A percentile compares a stretch with the other conserved stretches of the same genome.
Evolutionary conservation across 2,329 filamentous ascomycete genomes (phyloP).

Genomic region (Rachicladosporium sp.): DNA sequence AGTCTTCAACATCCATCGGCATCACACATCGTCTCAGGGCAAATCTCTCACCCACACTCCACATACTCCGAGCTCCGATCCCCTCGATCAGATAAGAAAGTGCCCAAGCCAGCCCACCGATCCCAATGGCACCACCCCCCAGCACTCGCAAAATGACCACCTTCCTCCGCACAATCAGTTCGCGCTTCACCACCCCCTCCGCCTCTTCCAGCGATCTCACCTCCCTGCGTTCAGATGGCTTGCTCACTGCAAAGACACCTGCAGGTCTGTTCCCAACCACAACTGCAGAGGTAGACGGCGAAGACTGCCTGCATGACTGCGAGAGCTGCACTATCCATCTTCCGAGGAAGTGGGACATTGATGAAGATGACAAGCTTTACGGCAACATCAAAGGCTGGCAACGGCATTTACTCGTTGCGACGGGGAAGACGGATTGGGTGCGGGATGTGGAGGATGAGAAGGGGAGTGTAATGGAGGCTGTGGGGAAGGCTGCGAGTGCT

Average conservation of each 20-base stretch:
- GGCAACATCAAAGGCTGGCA: constrained; percentile 77
- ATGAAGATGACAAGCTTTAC: constrained; percentile 68
- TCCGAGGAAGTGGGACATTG: constrained; percentile 60
- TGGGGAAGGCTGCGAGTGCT: constrained; percentile 25
- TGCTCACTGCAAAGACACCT: constrained; percentile 34
- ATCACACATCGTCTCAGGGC: no score
- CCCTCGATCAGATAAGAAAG: no score
- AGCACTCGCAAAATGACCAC: constrained; percentile 14
- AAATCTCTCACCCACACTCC: no score
- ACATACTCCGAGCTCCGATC: no score
- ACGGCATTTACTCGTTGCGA: constrained; percentile 83
- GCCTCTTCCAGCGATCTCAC: constrained; percentile 12
- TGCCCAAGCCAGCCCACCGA: not conserved
- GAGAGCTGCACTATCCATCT: constrained; percentile 66
- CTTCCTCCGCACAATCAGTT: constrained; percentile 13
- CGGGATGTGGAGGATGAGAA: constrained; percentile 79
- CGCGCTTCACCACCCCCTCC: constrained; percentile 13
- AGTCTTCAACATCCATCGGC: no score
- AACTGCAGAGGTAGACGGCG: constrained; percentile 65
- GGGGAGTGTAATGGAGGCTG: constrained; percentile 44
- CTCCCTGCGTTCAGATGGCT: constrained; percentile 24
- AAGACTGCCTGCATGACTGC: constrained; percentile 83
- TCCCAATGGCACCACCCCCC: constrained; percentile 5
- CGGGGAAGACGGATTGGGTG: constrained; percentile 94
- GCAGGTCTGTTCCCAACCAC: constrained; percentile 60